phyloP scores from a whole-genome alignment of 2,329 filamentous ascomycete genomes.

The Paraphoma sp. region DNA sequence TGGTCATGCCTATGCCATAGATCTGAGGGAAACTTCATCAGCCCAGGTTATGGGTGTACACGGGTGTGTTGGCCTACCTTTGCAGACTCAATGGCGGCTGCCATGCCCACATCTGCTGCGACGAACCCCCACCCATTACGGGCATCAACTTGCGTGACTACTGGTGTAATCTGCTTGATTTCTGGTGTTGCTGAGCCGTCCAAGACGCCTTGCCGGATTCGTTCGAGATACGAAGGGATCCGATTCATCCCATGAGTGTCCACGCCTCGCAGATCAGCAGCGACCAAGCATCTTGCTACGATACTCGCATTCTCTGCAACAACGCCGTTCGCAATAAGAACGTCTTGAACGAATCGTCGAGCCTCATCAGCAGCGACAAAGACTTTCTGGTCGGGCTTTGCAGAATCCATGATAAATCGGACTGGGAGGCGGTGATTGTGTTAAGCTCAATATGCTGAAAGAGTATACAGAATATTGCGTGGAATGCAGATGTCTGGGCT shows the following conservation, averaged over 20 bases:
- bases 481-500: too few species aligned
- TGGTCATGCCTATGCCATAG: slow-evolving; percentile 78
- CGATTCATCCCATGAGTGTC: slow-evolving; percentile 83
- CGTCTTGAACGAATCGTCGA: slow-evolving; percentile 55
- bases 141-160: slow-evolving; percentile 71
- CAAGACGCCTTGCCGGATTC: slow-evolving; percentile 73
- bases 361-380: slow-evolving; percentile 22
- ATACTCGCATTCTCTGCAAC: slow-evolving; percentile 64
- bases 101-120: slow-evolving; percentile 71
- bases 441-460: too few species aligned
- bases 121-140: slow-evolving; percentile 79
- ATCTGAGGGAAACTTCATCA: background rate
- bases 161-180: slow-evolving; percentile 70
- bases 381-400: background rate
- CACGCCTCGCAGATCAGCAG: slow-evolving; percentile 79
- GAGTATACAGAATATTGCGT: background rate
- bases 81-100: slow-evolving; percentile 70
- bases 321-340: slow-evolving; percentile 69
- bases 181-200: slow-evolving; percentile 65
- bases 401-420: background rate
- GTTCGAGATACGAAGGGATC: slow-evolving; percentile 77
- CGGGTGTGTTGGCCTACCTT: slow-evolving; percentile 28
- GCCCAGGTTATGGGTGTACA: background rate
- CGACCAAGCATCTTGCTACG: slow-evolving; percentile 71
- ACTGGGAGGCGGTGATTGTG: background rate